Evolutionary conservation across 805 yeast species (phyloP), one percentile per base, ranked within the genome.

Genomic region (Babjeviella inositovora): DNA sequence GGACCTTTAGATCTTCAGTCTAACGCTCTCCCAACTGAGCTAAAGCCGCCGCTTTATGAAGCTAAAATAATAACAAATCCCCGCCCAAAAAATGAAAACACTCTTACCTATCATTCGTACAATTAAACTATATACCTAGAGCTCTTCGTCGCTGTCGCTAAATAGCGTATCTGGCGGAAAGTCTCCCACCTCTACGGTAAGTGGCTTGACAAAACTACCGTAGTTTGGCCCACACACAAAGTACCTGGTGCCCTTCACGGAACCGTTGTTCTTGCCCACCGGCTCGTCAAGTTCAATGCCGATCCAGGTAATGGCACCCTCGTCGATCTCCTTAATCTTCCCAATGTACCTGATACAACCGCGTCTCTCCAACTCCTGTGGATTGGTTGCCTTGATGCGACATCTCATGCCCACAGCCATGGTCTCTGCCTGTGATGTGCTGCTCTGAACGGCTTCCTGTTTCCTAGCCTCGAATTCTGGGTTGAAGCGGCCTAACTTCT

Each of bases 201-300:
- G 46, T 0, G 95, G 92, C 28, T 65, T 65, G 8, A 84, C 67
- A 43, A 87, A 81, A 5, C 82, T 70, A 5, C 96, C 96, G 37
- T 79, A 71, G 11, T 61, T 60, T 5, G 38, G 37, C 5, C 53
- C 50, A 15, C 82, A 67, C 4, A 50, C 38, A 39, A 87, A 85
- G 32, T 77, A 62, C 17, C 56, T 37, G 1, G 34, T 41, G 1
- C 80, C 84, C 17, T 69, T 65, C 18, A 82, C 50, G 11, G 67
- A 47, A 0, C 97, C 97, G 38, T 81, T 68, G 38, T 85, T 81
- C 43, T 76, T 81, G 5, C 97, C 97, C 6, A 64, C 62, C 0
- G 96, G 87, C 33, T 77, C 82, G 34, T 79, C 90, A 25, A 84
- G 70, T 34, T 73, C 79, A 4, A 87, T 63, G 0, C 96, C 97